Conservation (phyloP, 176 grass and related monocot genomes). For the Otatea glauca region DNA sequence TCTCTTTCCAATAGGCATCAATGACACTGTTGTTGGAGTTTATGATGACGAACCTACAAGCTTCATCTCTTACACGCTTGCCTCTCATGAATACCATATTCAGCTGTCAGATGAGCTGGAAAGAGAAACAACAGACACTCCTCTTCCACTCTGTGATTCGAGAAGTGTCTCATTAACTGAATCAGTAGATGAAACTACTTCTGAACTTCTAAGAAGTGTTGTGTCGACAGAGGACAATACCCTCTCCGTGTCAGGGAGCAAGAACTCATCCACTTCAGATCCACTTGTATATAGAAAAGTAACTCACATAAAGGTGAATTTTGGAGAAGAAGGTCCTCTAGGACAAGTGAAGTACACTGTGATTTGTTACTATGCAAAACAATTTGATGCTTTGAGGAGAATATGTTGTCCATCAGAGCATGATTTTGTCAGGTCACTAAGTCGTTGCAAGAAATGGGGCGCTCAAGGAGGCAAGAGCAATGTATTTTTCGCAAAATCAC, state of each 20-base stretch:
- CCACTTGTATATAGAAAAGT: constrained; percentile 60
- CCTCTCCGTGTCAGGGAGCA: constrained; percentile 55
- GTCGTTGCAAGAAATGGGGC: constrained; percentile 98
- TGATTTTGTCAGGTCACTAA: constrained; percentile 94
- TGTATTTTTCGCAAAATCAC: constrained; percentile 99
- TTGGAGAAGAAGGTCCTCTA: constrained; percentile 76
- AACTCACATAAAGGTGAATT: constrained; percentile 86
- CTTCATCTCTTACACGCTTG: constrained; percentile 82
- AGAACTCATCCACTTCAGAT: constrained; percentile 48
- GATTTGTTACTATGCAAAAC: constrained; percentile 88
- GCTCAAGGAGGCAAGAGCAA: constrained; percentile 98
- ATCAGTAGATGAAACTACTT: constrained; percentile 65
- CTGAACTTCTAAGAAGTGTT: constrained; percentile 73
- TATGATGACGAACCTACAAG: constrained; percentile 95
- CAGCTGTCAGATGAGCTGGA: constrained; percentile 75
- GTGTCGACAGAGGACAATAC: constrained; percentile 55
- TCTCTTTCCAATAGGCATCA: constrained; percentile 78
- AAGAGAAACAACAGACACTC: constrained; percentile 44
- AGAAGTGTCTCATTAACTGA: constrained; percentile 62
- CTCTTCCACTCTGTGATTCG: constrained; percentile 44
- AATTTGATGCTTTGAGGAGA: constrained; percentile 84
- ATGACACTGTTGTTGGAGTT: constrained; percentile 84
- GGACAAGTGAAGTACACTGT: constrained; percentile 85
- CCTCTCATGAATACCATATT: constrained; percentile 80
- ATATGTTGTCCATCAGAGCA: constrained; percentile 90